These are phyloP conservation scores for Orbilia javanica DNA, from an alignment of 2,329 filamentous ascomycete genomes.

Conservation along the genomic window DNA sequence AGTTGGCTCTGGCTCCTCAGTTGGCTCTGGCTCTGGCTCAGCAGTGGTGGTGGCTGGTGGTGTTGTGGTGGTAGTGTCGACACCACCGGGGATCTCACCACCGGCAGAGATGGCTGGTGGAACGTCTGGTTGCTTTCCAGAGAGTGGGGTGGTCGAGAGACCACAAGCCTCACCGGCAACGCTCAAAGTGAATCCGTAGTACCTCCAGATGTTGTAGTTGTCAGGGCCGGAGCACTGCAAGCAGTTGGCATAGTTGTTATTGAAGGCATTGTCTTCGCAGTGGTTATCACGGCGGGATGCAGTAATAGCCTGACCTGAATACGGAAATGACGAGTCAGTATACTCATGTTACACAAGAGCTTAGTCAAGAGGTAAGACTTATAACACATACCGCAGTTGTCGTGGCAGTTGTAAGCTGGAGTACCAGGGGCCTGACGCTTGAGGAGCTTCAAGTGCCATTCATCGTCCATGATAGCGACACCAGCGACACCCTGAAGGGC, in stretches of 20 bases:
- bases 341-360: slow-evolving; percentile 13
- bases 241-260: slow-evolving; percentile 66
- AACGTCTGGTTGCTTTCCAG: slow-evolving; percentile 33
- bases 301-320: slow-evolving; percentile 64
- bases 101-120: slow-evolving; percentile 42
- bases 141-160: slow-evolving; percentile 51
- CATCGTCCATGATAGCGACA: slow-evolving; percentile 48
- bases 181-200: slow-evolving; percentile 66
- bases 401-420: slow-evolving; percentile 68
- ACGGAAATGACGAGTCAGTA: background rate
- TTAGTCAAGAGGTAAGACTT: background rate
- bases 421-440: slow-evolving; percentile 68
- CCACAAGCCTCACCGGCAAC: slow-evolving; percentile 63
- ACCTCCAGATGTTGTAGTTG: slow-evolving; percentile 67
- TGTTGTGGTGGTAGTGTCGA: slow-evolving; percentile 21
- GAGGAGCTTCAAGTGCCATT: slow-evolving; percentile 62
- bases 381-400: slow-evolving; percentile 68
- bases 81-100: slow-evolving; percentile 40
- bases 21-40: slow-evolving; percentile 29
- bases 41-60: slow-evolving; percentile 10
- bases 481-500: slow-evolving; percentile 47
- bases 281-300: slow-evolving; percentile 64
- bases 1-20: slow-evolving; percentile 36
- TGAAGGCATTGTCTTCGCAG: slow-evolving; percentile 66
- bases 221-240: slow-evolving; percentile 66